Evolutionary conservation across 2,329 filamentous ascomycete genomes (phyloP).

Genomic region (Ascochyta fabae): DNA sequence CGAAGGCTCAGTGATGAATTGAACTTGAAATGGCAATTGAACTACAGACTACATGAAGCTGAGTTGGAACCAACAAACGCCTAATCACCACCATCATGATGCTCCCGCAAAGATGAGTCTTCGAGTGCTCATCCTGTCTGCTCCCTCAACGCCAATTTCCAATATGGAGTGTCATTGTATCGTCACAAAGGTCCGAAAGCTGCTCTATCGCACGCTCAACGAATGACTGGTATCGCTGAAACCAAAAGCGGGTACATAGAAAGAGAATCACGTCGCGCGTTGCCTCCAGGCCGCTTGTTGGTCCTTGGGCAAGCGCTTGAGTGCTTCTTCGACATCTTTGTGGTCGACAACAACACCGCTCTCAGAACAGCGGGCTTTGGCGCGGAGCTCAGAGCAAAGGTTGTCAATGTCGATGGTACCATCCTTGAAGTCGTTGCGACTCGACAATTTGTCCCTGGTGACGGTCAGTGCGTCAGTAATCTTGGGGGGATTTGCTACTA

Average conservation of each 20-base stretch:
- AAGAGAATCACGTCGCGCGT: conserved; percentile 2
- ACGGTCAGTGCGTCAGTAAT: conserved; percentile 39
- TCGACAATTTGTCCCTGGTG: conserved; percentile 84
- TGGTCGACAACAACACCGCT: conserved; percentile 88
- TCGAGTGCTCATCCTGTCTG: conserved; percentile 6
- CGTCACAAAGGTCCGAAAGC: conserved; percentile 10
- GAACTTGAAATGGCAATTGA: background rate
- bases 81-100: conserved; percentile 1
- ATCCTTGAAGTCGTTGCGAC: conserved; percentile 83
- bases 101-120: conserved; percentile 4
- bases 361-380: conserved; percentile 95
- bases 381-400: conserved; percentile 88
- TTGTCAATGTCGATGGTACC: conserved; percentile 94
- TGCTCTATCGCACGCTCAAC: conserved; percentile 5
- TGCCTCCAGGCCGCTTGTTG: conserved; percentile 2
- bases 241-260: conserved; percentile 12
- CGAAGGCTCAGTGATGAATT: background rate
- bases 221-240: conserved; percentile 18
- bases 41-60: conserved; percentile 11
- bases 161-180: conserved; percentile 16
- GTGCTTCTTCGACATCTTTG: conserved; percentile 77
- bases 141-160: conserved; percentile 18
- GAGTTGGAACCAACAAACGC: conserved; percentile 1
- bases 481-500: conserved; percentile 18
- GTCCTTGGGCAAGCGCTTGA: conserved; percentile 53